These are phyloP conservation scores for Physaria fendleri DNA, from an alignment of 345 rosid genomes.

Conservation along the genomic window DNA sequence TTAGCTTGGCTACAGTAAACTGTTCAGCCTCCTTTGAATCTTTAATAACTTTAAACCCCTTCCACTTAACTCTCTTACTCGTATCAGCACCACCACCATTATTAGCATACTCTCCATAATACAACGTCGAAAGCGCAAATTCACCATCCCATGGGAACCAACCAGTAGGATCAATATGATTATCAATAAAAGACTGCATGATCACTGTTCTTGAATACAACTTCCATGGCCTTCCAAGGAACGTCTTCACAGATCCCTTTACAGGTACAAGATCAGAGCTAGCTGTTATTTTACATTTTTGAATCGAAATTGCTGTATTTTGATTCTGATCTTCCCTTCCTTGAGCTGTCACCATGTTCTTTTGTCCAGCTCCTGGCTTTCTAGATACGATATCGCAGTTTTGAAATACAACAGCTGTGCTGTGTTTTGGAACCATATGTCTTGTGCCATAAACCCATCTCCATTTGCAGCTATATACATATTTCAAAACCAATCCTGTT, in stretches of 20 bases:
- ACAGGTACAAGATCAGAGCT: constrained; percentile 47
- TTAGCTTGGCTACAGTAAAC: constrained; percentile 69
- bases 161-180: constrained; percentile 64
- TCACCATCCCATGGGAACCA: constrained; percentile 71
- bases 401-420: constrained; percentile 83
- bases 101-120: constrained; percentile 72
- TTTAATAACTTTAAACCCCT: constrained; percentile 51
- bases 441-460: constrained; percentile 87
- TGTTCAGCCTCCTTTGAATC: constrained; percentile 47
- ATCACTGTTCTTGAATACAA: constrained; percentile 54
- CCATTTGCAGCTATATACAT: constrained; percentile 55
- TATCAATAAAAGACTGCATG: constrained; percentile 58
- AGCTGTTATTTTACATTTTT: constrained; percentile 50
- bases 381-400: constrained; percentile 57
- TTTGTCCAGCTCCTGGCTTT: constrained; percentile 49
- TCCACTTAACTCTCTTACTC: constrained; percentile 60
- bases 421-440: constrained; percentile 68
- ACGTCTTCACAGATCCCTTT: constrained; percentile 41
- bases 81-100: constrained; percentile 64
- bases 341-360: constrained; percentile 78
- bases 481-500: not conserved
- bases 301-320: constrained; percentile 76
- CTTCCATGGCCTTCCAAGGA: constrained; percentile 91
- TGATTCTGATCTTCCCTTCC: constrained; percentile 62
- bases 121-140: constrained; percentile 60